Evolutionary conservation across 129 eudicot species (phyloP).

Genomic region (Flaveria ramosissima): DNA sequence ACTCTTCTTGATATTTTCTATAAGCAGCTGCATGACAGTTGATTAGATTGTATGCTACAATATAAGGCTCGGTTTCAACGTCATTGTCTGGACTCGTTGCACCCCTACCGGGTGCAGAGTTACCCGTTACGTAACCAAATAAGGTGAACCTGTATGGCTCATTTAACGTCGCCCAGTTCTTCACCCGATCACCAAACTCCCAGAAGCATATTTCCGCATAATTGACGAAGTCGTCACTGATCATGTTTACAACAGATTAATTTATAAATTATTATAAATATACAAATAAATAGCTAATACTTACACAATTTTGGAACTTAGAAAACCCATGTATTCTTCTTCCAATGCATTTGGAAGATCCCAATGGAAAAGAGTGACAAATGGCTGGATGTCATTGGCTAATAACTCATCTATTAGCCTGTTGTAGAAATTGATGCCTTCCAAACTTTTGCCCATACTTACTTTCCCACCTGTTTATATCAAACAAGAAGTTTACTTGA

Average conservation of each 20-base stretch:
- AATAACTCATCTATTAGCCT: constrained; percentile 36
- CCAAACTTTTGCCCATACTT: constrained; percentile 36
- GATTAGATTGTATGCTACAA: constrained; percentile 40
- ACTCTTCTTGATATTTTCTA: constrained; percentile 14
- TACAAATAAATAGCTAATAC: not conserved
- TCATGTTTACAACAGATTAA: not conserved
- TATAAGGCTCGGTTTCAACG: constrained; percentile 43
- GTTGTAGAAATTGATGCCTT: constrained; percentile 46
- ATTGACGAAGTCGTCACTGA: constrained; percentile 29
- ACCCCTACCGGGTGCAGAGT: constrained; percentile 43
- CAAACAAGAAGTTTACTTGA: too few relatives aligned
- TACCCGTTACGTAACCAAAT: constrained; percentile 27
- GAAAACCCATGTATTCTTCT: constrained; percentile 41
- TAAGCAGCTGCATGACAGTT: constrained; percentile 48
- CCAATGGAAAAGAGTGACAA: constrained; percentile 45
- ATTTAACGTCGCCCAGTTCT: constrained; percentile 43
- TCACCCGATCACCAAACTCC: constrained; percentile 51
- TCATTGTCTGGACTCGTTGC: constrained; percentile 19
- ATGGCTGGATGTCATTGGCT: constrained; percentile 40
- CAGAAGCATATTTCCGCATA: constrained; percentile 42
- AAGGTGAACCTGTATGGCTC: constrained; percentile 30
- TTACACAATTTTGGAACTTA: constrained; percentile 24
- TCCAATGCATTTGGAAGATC: constrained; percentile 43
- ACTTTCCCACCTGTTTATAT: constrained; percentile 41
- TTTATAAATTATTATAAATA: too few relatives aligned